A percentile compares a stretch with the other conserved stretches of the same genome.
Evolutionary conservation across 139 green algal species (phyloP).

Genomic region (Chlorella sp.): DNA sequence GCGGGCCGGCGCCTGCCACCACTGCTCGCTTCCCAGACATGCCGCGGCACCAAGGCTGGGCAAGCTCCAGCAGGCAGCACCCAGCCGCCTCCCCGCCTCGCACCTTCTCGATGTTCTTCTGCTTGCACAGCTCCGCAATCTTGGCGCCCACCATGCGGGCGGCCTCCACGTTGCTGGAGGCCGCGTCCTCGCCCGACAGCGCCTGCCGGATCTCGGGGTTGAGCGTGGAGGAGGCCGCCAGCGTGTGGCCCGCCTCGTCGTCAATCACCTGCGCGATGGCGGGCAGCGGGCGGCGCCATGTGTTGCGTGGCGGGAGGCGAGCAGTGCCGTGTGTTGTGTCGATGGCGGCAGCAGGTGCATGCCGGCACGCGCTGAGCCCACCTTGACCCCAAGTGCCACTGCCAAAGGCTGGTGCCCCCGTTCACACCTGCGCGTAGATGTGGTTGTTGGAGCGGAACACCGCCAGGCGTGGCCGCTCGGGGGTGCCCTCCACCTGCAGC

Average conservation of each 20-base stretch:
- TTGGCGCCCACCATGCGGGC: conserved; percentile 87
- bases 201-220: conserved; percentile 67
- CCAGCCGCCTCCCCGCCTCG: background rate
- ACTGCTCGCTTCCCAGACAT: background rate
- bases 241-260: conserved; percentile 80
- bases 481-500: conserved; percentile 85
- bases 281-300: background rate
- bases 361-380: too few relatives aligned
- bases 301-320: background rate
- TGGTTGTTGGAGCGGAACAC: conserved; percentile 97
- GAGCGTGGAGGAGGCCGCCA: conserved; percentile 84
- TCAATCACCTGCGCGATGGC: conserved; percentile 87
- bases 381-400: background rate
- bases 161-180: conserved; percentile 63
- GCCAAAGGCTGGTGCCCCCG: background rate
- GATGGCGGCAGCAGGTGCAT: background rate
- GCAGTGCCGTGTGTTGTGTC: background rate
- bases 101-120: conserved; percentile 83
- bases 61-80: too few relatives aligned
- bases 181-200: conserved; percentile 48
- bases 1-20: too few relatives aligned
- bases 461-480: conserved; percentile 90
- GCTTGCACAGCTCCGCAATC: conserved; percentile 86
- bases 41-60: too few relatives aligned
- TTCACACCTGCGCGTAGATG: conserved; percentile 94